Evolutionary conservation across 1,139 yeast species (phyloP).

Genomic region (Kurtzmaniella quercitrusa): DNA sequence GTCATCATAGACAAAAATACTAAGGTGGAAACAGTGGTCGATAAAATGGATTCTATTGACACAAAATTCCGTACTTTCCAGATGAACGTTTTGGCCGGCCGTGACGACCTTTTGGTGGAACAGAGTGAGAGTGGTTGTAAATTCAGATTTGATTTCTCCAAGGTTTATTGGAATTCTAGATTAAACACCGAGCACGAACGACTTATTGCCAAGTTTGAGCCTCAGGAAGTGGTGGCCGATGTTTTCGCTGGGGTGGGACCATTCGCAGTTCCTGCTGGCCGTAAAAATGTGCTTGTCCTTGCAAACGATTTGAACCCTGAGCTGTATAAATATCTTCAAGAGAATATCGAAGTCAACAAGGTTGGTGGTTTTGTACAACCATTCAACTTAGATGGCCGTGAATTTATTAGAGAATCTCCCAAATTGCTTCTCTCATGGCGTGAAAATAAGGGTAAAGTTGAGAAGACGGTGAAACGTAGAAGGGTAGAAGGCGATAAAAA

Average conservation of each 20-base stretch:
- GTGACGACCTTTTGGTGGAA: constrained; percentile 66
- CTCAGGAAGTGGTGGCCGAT: constrained; percentile 79
- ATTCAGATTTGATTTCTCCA: constrained; percentile 83
- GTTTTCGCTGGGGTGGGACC: constrained; percentile 99
- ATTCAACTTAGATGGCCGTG: constrained; percentile 77
- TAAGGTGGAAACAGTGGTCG: constrained; percentile 85
- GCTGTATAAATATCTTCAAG: constrained; percentile 63
- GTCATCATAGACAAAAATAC: constrained; percentile 84
- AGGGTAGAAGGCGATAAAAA: constrained; percentile 24
- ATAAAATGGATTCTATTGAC: constrained; percentile 82
- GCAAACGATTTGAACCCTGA: constrained; percentile 95
- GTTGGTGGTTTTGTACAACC: constrained; percentile 58
- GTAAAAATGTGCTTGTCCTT: constrained; percentile 69
- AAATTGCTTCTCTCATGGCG: constrained; percentile 42
- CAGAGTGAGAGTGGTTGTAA: constrained; percentile 86
- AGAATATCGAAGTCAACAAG: constrained; percentile 64
- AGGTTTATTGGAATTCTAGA: constrained; percentile 97
- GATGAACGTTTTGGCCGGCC: constrained; percentile 92
- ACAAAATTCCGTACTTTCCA: constrained; percentile 87
- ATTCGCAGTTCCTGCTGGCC: constrained; percentile 94
- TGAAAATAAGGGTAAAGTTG: constrained; percentile 18
- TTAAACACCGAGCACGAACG: constrained; percentile 92
- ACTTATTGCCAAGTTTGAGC: constrained; percentile 56
- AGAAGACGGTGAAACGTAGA: constrained; percentile 30
- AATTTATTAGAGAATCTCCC: constrained; percentile 65